Conservation (phyloP, 2,329 filamentous ascomycete species). For the Exophiala sideris region DNA sequence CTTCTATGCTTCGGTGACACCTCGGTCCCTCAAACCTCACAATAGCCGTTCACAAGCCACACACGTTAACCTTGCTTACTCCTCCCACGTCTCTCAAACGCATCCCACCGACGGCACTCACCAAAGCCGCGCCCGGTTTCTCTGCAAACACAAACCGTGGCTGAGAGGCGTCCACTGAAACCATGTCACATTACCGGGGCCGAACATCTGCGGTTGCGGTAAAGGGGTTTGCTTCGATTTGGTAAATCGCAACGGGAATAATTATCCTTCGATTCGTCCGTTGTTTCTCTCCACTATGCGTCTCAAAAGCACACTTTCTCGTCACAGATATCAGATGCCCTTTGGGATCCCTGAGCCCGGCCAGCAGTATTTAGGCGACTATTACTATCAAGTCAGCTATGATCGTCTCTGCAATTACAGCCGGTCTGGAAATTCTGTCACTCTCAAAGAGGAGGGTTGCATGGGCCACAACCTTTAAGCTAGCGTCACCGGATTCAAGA, state of each 20-base stretch:
- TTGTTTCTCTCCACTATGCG: not conserved
- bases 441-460: not conserved
- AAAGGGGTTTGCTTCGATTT: slow-evolving; percentile 1
- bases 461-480: not conserved
- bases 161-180: slow-evolving; percentile 11
- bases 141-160: slow-evolving; percentile 5
- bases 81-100: not conserved
- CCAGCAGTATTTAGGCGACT: not conserved
- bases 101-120: slow-evolving; percentile 1
- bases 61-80: not conserved
- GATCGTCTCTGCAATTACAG: slow-evolving; percentile 2
- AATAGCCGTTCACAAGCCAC: not conserved
- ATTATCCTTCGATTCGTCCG: not conserved
- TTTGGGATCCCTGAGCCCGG: not conserved
- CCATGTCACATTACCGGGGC: not conserved
- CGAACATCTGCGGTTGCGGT: not conserved
- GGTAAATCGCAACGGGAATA: not conserved
- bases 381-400: not conserved
- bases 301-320: not conserved
- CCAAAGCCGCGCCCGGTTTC: not conserved
- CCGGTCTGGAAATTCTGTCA: not conserved
- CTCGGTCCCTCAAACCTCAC: not conserved
- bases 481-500: too few relatives aligned
- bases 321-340: not conserved
- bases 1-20: not conserved